These are phyloP conservation scores for Inga laurina DNA, from an alignment of 306 rosid species.

Conservation along the genomic window DNA sequence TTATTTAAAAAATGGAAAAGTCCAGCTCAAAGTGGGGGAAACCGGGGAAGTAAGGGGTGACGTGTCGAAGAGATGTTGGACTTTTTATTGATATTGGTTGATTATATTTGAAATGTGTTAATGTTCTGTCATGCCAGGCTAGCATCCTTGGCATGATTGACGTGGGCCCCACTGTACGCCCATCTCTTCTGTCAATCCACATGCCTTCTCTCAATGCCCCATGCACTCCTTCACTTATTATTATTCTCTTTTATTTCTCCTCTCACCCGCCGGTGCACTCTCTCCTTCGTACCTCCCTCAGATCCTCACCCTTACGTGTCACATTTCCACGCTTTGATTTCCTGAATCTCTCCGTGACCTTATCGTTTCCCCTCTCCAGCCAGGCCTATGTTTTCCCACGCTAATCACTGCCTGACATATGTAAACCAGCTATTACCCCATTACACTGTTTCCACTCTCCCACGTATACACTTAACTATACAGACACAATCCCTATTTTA, in stretches of 20 bases:
- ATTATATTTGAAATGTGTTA: conserved; percentile 36
- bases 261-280: conserved; percentile 33
- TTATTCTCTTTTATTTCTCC: conserved; percentile 39
- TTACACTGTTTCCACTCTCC: background rate
- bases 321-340: no score
- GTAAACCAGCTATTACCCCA: background rate
- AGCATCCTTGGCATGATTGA: conserved; percentile 60
- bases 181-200: conserved; percentile 67
- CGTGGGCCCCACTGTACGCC: conserved; percentile 52
- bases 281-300: conserved; percentile 18
- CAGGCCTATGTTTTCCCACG: background rate
- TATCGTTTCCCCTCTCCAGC: background rate
- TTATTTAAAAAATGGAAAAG: background rate
- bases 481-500: background rate
- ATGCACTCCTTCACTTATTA: conserved; percentile 59
- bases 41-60: background rate
- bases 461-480: background rate
- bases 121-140: conserved; percentile 78
- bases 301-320: background rate
- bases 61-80: conserved; percentile 3
- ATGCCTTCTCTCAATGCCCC: conserved; percentile 62
- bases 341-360: no score
- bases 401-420: conserved; percentile 20
- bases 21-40: background rate
- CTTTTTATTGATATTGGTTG: background rate